A percentile compares a stretch with the other conserved stretches of the same genome.
Conservation (phyloP, 2,329 filamentous ascomycete species). For the Penicillium aurantiogriseum region DNA sequence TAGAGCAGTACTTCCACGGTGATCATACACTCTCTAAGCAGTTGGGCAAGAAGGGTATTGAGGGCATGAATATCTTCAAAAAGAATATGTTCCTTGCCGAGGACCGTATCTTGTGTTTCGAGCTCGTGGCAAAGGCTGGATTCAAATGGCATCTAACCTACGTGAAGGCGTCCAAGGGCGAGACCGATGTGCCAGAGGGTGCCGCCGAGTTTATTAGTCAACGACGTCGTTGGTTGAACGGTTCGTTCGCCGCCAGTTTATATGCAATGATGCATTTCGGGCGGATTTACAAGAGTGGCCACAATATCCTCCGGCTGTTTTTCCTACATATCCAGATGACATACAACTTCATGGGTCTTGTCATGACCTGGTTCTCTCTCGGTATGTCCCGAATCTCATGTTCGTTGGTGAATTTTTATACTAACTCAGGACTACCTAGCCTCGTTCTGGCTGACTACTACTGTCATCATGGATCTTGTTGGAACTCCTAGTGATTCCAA, state of each 20-base stretch:
- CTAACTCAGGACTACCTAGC: slow-evolving; percentile 11
- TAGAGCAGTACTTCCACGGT: slow-evolving; percentile 99
- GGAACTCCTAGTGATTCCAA: slow-evolving; percentile 23
- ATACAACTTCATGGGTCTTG: slow-evolving; percentile 83
- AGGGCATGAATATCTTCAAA: slow-evolving; percentile 99
- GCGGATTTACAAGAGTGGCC: slow-evolving; percentile 94
- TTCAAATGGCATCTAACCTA: slow-evolving; percentile 98
- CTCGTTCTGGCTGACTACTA: slow-evolving; percentile 28
- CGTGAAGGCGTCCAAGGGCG: slow-evolving; percentile 96
- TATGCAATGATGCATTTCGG: slow-evolving; percentile 97
- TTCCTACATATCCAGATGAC: slow-evolving; percentile 93
- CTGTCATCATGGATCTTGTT: slow-evolving; percentile 28
- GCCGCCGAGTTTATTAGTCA: slow-evolving; percentile 94
- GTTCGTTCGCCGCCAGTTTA: slow-evolving; percentile 92
- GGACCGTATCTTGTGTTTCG: slow-evolving; percentile 98
- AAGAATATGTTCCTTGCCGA: slow-evolving; percentile 99
- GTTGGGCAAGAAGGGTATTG: slow-evolving; percentile 96
- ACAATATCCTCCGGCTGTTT: slow-evolving; percentile 95
- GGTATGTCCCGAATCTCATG: slow-evolving; percentile 40
- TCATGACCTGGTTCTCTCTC: slow-evolving; percentile 83
- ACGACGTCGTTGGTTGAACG: slow-evolving; percentile 96
- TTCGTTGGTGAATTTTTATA: background rate
- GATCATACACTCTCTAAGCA: slow-evolving; percentile 93
- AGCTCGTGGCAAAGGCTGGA: slow-evolving; percentile 93
- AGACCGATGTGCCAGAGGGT: slow-evolving; percentile 97